Percentiles rank a stretch among this genome's conserved stretches.
Conservation (phyloP, 768 basidiomycete species). For the Panaeolus papilionaceus region DNA sequence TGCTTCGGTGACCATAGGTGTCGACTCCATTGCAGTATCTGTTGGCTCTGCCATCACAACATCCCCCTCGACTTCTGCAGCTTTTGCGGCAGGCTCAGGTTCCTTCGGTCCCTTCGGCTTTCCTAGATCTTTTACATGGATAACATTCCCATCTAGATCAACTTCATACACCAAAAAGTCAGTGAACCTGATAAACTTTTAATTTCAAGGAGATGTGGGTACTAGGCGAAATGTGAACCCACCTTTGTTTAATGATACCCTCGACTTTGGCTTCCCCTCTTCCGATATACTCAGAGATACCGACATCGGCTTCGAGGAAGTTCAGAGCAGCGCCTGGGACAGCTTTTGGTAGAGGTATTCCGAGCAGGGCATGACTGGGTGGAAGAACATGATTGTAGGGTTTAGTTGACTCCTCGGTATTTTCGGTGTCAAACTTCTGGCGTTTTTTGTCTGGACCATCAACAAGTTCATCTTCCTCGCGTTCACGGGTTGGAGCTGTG, state of each 20-base stretch:
- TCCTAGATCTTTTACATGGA: slow-evolving; percentile 81
- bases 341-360: slow-evolving; percentile 56
- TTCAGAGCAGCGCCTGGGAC: slow-evolving; percentile 58
- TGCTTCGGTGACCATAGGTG: neutral
- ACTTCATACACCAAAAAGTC: slow-evolving; percentile 97
- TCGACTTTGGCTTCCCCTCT: slow-evolving; percentile 73
- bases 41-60: slow-evolving; percentile 25
- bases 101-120: slow-evolving; percentile 68
- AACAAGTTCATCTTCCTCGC: neutral
- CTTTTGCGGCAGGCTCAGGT: slow-evolving; percentile 30
- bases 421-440: slow-evolving; percentile 18
- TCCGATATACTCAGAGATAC: slow-evolving; percentile 87
- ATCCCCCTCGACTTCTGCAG: slow-evolving; percentile 28
- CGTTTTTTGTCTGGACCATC: neutral
- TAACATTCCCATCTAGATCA: slow-evolving; percentile 76
- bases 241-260: slow-evolving; percentile 98
- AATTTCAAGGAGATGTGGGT: neutral
- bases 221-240: slow-evolving; percentile 25
- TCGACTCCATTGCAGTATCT: neutral
- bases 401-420: slow-evolving; percentile 10
- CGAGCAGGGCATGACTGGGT: slow-evolving; percentile 75
- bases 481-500: slow-evolving; percentile 3
- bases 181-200: slow-evolving; percentile 72
- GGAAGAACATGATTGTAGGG: slow-evolving; percentile 55
- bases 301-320: slow-evolving; percentile 83